These are phyloP conservation scores for Misopates orontium DNA, from an alignment of 257 asterid genomes.

Conservation along the genomic window DNA sequence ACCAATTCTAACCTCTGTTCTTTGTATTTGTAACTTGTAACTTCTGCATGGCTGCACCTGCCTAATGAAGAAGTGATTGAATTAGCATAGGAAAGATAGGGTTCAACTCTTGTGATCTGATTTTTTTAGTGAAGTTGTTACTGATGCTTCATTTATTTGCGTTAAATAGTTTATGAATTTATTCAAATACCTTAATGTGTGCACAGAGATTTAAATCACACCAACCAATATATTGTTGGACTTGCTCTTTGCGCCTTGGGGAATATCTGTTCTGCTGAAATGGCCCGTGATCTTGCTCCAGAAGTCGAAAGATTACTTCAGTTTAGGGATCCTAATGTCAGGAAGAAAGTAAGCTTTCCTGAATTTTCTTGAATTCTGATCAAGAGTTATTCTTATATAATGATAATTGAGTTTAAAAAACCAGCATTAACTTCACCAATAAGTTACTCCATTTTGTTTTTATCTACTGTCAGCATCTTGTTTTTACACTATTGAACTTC, in stretches of 20 bases:
- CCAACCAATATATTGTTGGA: conserved; percentile 95
- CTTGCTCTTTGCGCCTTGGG: conserved; percentile 99
- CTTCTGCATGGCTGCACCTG: conserved; percentile 18
- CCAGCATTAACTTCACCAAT: conserved; percentile 8
- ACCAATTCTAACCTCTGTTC: conserved; percentile 39
- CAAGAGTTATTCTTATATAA: no score
- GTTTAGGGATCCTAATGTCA: conserved; percentile 93
- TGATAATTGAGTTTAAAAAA: conserved; percentile 14
- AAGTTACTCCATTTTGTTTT: conserved; percentile 5
- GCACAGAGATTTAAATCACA: conserved; percentile 90
- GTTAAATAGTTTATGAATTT: conserved; percentile 13
- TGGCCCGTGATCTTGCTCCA: conserved; percentile 99
- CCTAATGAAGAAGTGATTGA: conserved; percentile 15
- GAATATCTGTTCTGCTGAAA: conserved; percentile 96
- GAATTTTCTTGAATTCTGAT: conserved; percentile 21
- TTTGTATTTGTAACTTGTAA: conserved; percentile 24
- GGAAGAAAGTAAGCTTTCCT: conserved; percentile 76
- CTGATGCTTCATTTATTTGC: conserved; percentile 28
- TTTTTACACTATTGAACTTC: conserved; percentile 7
- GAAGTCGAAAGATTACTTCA: conserved; percentile 95
- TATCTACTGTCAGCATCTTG: conserved; percentile 1
- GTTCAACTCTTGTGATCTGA: conserved; percentile 16
- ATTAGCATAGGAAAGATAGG: conserved; percentile 17
- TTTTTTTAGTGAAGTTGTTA: conserved; percentile 17
- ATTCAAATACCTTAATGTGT: conserved; percentile 50